Percentiles rank a stretch among this genome's conserved stretches.
Evolutionary conservation across 2,329 filamentous ascomycete species (phyloP).

Genomic region (Pestalotiopsis sp.): DNA sequence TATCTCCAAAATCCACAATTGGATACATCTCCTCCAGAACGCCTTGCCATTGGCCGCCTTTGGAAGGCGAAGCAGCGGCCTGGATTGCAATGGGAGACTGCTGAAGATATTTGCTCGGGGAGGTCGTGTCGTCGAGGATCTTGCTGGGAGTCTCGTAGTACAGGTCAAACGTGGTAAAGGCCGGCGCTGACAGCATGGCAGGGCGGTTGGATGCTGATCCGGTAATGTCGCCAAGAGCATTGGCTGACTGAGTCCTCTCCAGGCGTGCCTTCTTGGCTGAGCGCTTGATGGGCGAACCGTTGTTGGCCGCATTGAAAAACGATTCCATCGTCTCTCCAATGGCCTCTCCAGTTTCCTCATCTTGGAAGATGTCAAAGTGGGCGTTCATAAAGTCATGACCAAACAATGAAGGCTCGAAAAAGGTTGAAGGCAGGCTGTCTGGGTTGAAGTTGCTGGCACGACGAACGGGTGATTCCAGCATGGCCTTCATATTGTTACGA

Average conservation of each 20-base stretch:
- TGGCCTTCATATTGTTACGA: constrained; percentile 75
- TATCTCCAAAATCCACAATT: constrained; percentile 61
- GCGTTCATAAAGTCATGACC: constrained; percentile 53
- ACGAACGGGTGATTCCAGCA: constrained; percentile 69
- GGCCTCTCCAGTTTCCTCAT: constrained; percentile 35
- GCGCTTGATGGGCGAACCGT: constrained; percentile 69
- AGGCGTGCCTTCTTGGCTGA: constrained; percentile 61
- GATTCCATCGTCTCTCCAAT: constrained; percentile 15
- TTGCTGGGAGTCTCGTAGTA: constrained; percentile 60
- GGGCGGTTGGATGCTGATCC: constrained; percentile 55
- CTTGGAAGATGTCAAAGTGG: constrained; percentile 66
- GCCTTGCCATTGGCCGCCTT: constrained; percentile 43
- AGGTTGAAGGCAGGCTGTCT: constrained; percentile 70
- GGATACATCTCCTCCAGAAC: constrained; percentile 50
- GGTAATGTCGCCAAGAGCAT: constrained; percentile 63
- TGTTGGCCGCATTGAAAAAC: constrained; percentile 49
- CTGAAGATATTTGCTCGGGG: constrained; percentile 55
- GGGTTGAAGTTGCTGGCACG: constrained; percentile 53
- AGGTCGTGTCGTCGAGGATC: constrained; percentile 55
- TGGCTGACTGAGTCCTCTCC: constrained; percentile 65
- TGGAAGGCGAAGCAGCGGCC: constrained; percentile 37
- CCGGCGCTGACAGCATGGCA: constrained; percentile 46
- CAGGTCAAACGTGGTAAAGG: constrained; percentile 35
- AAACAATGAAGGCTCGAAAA: constrained; percentile 53
- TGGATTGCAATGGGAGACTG: constrained; percentile 41